Conservation (phyloP, 805 yeast genomes). For the Ogataea philodendri region DNA sequence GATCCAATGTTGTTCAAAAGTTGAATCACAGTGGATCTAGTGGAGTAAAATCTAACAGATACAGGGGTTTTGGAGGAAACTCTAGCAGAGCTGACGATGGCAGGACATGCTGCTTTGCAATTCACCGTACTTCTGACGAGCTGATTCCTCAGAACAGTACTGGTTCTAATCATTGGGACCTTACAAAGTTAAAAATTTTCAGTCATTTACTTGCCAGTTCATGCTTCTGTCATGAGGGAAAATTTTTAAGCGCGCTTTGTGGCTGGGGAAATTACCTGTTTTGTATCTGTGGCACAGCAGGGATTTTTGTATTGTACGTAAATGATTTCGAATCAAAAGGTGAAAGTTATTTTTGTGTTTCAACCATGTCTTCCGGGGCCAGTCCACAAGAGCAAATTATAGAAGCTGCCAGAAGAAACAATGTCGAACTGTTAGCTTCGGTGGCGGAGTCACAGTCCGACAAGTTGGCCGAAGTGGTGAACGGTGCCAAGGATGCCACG, state of each 20-base stretch:
- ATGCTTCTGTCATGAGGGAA: slow-evolving; percentile 6
- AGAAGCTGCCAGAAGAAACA: slow-evolving; percentile 87
- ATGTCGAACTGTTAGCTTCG: slow-evolving; percentile 65
- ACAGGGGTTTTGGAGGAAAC: slow-evolving; percentile 6
- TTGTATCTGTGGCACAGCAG: slow-evolving; percentile 5
- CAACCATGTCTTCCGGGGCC: slow-evolving; percentile 52
- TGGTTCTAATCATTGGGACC: slow-evolving; percentile 10
- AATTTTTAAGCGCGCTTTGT: slow-evolving; percentile 18
- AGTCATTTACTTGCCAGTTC: slow-evolving; percentile 4
- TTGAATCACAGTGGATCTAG: slow-evolving; percentile 95
- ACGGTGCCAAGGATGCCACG: slow-evolving; percentile 68
- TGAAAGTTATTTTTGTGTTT: slow-evolving; percentile 1
- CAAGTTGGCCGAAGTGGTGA: slow-evolving; percentile 51
- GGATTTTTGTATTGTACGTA: no score
- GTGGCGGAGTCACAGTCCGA: slow-evolving; percentile 45
- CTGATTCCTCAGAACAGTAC: slow-evolving; percentile 20
- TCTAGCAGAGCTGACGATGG: slow-evolving; percentile 6
- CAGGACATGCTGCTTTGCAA: slow-evolving; percentile 14
- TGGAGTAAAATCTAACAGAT: slow-evolving; percentile 44
- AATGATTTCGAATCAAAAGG: slow-evolving; percentile 4
- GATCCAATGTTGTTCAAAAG: slow-evolving; percentile 94
- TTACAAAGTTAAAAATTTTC: slow-evolving; percentile 14
- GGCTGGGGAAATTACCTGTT: slow-evolving; percentile 16
- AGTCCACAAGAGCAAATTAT: slow-evolving; percentile 72
- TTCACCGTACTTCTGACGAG: slow-evolving; percentile 27